Base-by-base conservation (phyloP, 495 filamentous ascomycete species). In the Podospora tetraspora region DNA sequence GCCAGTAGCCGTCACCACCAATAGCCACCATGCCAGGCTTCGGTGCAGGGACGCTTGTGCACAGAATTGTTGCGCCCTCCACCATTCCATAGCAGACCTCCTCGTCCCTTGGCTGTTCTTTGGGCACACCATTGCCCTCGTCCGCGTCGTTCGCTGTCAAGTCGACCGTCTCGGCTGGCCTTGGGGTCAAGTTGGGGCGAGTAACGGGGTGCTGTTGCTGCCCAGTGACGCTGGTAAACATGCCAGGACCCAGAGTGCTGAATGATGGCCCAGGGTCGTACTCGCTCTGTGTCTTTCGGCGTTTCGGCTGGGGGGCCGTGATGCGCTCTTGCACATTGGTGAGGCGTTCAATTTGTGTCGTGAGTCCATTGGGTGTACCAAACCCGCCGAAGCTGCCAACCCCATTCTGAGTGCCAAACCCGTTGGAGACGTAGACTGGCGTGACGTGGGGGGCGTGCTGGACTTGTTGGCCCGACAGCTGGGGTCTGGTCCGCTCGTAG, bases 1-100 rank as follows among this genome's bases (percentile, higher is more conserved):
- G 90, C 91, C 92, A 95, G 61, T 84, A 80, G 8, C 30, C 73
- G 59, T 77, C 68, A 30, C 79, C 79, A 59, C 87, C 82, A n/a
- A 78, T 70, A 16, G 82, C 77, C 61, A 86, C 82, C n/a, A 82
- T 78, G 19, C 82, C 80, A 3, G 88, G 88, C 68, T 86, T 89
- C 0, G 91, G 85, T 3, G 77, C 79, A 4, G 89, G 94, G 2
- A 96, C 85, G 16, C 79, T 73, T 69, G 88, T 82, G 22, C 91
- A 89, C 56, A 89, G 89, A 66, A 96, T 80, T 62, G 79, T 88
- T 4, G 89, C 88, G 22, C 84, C 82, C 52, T 92, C 87, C 22
- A 97, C 74, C 75, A 88, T 89, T 9, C 95, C 95, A 74, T 92
- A 93, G 79, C 95, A 97, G 27, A 97, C 90, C 72, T 92, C 88